phyloP scores from a whole-genome alignment of 2,329 filamentous ascomycete genomes.

The Colletotrichum neosansevieriae region DNA sequence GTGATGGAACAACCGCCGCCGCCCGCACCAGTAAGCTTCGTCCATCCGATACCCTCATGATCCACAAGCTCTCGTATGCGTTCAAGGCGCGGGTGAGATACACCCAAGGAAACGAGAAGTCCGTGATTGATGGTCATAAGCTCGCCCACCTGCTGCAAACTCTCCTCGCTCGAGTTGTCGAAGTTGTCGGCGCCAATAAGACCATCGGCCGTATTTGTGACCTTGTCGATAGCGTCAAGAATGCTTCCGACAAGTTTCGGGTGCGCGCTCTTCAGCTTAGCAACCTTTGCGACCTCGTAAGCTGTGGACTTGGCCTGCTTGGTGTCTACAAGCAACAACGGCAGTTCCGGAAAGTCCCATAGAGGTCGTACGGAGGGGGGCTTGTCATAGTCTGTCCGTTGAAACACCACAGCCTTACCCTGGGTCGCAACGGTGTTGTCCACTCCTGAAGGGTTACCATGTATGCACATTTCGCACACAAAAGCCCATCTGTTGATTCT shows the following conservation, averaged over 20 bases:
- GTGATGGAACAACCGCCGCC: slow-evolving; percentile 97
- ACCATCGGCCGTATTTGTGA: slow-evolving; percentile 67
- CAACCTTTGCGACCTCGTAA: slow-evolving; percentile 89
- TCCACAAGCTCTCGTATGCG: slow-evolving; percentile 92
- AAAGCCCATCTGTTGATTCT: slow-evolving; percentile 98
- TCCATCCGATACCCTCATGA: slow-evolving; percentile 91
- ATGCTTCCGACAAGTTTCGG: slow-evolving; percentile 84
- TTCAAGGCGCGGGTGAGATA: slow-evolving; percentile 94
- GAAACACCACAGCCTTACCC: slow-evolving; percentile 94
- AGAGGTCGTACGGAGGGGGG: slow-evolving; percentile 82
- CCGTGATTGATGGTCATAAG: slow-evolving; percentile 96
- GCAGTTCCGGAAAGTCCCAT: slow-evolving; percentile 91
- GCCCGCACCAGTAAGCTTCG: slow-evolving; percentile 94
- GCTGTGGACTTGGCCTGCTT: slow-evolving; percentile 87
- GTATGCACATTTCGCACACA: slow-evolving; percentile 96
- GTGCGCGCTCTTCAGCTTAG: slow-evolving; percentile 75
- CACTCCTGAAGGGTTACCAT: slow-evolving; percentile 95
- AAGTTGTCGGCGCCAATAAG: slow-evolving; percentile 73
- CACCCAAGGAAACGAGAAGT: slow-evolving; percentile 88
- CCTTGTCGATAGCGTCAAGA: slow-evolving; percentile 85
- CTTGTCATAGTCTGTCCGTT: slow-evolving; percentile 80
- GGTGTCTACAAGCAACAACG: slow-evolving; percentile 90
- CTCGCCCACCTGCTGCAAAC: slow-evolving; percentile 82
- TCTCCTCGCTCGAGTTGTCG: slow-evolving; percentile 71
- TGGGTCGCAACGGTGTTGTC: slow-evolving; percentile 97